Conservation (phyloP, 2,329 filamentous ascomycete genomes). For the Phaeosphaeriaceae sp. region DNA sequence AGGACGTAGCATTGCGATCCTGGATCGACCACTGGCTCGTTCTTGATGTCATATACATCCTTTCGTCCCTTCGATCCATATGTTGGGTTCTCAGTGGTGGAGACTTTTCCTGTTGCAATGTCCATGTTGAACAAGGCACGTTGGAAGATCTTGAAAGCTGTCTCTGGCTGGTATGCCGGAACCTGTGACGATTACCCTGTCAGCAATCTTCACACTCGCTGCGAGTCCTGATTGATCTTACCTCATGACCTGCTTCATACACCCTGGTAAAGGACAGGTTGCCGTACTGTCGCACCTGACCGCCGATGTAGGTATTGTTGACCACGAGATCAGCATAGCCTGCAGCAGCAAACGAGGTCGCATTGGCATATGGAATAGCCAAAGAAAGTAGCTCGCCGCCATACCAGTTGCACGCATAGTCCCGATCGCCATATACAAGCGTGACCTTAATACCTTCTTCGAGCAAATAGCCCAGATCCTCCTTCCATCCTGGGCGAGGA, state of each 20-base stretch:
- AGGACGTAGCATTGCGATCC: conserved; percentile 46
- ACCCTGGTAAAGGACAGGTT: conserved; percentile 65
- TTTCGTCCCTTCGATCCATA: conserved; percentile 42
- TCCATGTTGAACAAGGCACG: conserved; percentile 60
- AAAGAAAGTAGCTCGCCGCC: conserved; percentile 77
- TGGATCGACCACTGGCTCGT: conserved; percentile 50
- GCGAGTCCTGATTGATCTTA: not conserved
- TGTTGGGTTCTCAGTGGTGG: conserved; percentile 50
- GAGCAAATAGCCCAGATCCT: conserved; percentile 61
- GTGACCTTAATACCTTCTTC: conserved; percentile 52
- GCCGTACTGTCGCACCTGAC: conserved; percentile 76
- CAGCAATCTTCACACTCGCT: not conserved
- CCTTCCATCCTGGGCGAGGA: conserved; percentile 55
- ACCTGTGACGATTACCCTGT: conserved; percentile 28
- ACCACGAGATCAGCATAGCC: conserved; percentile 77
- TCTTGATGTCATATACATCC: conserved; percentile 55
- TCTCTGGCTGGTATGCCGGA: conserved; percentile 56
- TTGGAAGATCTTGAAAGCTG: conserved; percentile 60
- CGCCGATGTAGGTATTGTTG: conserved; percentile 72
- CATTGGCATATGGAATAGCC: conserved; percentile 61
- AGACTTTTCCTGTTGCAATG: conserved; percentile 61
- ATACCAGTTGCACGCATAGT: conserved; percentile 65
- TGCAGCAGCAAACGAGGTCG: conserved; percentile 65
- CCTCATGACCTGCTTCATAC: conserved; percentile 61
- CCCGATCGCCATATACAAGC: conserved; percentile 46